Conservation (phyloP, 331 rosid genomes). For the Arachis monticola region DNA sequence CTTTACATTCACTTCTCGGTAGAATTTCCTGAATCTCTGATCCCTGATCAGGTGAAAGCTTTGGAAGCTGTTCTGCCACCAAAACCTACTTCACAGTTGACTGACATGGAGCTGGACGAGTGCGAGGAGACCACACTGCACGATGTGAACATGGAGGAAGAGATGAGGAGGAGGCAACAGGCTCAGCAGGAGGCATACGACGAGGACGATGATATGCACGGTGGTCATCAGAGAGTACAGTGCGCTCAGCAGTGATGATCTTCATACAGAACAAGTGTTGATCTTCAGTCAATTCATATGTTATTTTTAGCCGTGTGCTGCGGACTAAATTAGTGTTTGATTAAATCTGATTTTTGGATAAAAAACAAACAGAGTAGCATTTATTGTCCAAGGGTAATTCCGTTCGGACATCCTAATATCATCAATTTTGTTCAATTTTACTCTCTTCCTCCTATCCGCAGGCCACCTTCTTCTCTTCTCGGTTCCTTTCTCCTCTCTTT, state of each 20-base stretch:
- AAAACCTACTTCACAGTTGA: slow-evolving; percentile 52
- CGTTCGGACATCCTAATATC: background rate
- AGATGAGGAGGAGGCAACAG: slow-evolving; percentile 73
- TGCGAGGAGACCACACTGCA: slow-evolving; percentile 90
- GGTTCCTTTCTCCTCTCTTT: too few species aligned
- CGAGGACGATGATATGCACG: slow-evolving; percentile 78
- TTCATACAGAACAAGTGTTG: background rate
- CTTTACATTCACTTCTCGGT: slow-evolving; percentile 83
- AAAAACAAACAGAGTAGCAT: slow-evolving; percentile 25
- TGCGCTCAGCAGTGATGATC: slow-evolving; percentile 84
- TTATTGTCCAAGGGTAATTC: background rate
- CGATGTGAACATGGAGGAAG: slow-evolving; percentile 87
- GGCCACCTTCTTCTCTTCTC: too few species aligned
- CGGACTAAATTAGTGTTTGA: slow-evolving; percentile 24
- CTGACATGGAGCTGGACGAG: slow-evolving; percentile 88
- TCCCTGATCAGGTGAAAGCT: slow-evolving; percentile 60
- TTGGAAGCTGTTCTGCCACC: slow-evolving; percentile 66
- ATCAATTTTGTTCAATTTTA: background rate
- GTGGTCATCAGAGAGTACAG: slow-evolving; percentile 85
- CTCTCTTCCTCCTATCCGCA: background rate
- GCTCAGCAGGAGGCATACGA: slow-evolving; percentile 77
- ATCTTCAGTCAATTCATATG: background rate
- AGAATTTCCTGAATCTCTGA: slow-evolving; percentile 76
- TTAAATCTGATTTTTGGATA: slow-evolving; percentile 13
- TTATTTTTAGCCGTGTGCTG: background rate